Percentiles rank a stretch among this genome's conserved stretches.
These are phyloP conservation scores for Lactarius evosmus DNA, from an alignment of 768 basidiomycete species.

Conservation along the genomic window DNA sequence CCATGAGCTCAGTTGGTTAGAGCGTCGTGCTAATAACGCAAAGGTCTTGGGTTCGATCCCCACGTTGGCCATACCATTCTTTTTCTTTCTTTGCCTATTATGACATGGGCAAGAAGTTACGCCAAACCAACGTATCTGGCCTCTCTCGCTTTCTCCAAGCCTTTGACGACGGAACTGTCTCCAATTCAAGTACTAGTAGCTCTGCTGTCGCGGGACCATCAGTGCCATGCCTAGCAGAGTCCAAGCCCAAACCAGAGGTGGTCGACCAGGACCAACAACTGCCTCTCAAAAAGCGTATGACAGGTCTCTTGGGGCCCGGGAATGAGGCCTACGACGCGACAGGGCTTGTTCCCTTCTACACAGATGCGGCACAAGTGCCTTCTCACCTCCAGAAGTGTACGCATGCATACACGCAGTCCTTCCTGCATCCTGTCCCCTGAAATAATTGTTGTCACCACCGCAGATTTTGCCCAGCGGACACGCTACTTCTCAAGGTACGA, in stretches of 20 bases:
- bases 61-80: slow-evolving; percentile 25
- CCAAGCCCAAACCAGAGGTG: background rate
- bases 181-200: background rate
- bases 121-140: slow-evolving; percentile 21
- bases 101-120: slow-evolving; percentile 21
- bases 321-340: slow-evolving; percentile 50
- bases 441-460: background rate
- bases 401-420: slow-evolving; percentile 31
- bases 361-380: slow-evolving; percentile 63
- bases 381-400: slow-evolving; percentile 78
- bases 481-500: slow-evolving; percentile 80
- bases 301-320: slow-evolving; percentile 21
- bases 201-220: background rate
- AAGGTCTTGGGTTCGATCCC: slow-evolving; percentile 33
- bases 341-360: slow-evolving; percentile 71
- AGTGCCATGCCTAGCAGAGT: background rate
- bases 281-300: slow-evolving; percentile 5
- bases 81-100: background rate
- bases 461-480: slow-evolving; percentile 84
- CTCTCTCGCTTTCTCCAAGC: slow-evolving; percentile 14
- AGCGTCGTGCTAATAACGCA: slow-evolving; percentile 78
- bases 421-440: background rate
- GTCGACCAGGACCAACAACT: background rate
- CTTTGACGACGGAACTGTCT: background rate
- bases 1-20: slow-evolving; percentile 92